Evolutionary conservation across 371 early-diverging fungal species (phyloP).

Genomic region (Scutellospora calospora): DNA sequence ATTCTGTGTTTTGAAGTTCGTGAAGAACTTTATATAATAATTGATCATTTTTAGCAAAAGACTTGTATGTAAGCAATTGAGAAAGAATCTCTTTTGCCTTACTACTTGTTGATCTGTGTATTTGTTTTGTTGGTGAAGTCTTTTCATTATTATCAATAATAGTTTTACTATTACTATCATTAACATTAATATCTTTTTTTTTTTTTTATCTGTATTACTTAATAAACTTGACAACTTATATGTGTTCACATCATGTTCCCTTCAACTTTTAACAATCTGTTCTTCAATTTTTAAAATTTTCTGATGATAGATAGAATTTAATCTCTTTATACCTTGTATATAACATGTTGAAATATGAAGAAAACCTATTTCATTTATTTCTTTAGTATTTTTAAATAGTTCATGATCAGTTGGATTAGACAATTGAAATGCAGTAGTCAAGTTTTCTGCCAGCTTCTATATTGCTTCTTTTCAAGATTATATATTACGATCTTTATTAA

Average conservation of each 20-base stretch:
- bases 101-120: not conserved
- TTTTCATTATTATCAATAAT: not conserved
- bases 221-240: not conserved
- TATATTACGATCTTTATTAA: not conserved
- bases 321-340: no score
- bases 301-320: no score
- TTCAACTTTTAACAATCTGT: no score
- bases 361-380: no score
- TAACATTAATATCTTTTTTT: not conserved
- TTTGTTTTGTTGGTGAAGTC: not conserved
- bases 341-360: no score
- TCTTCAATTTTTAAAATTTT: no score
- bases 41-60: not conserved
- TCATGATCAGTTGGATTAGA: not conserved
- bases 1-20: no score
- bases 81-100: constrained; percentile 1
- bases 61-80: not conserved
- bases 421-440: not conserved
- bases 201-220: not conserved
- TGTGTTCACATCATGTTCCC: no score
- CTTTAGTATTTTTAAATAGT: constrained; percentile 4
- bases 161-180: not conserved
- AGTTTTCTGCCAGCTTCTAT: not conserved
- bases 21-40: constrained; percentile 1
- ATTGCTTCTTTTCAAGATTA: not conserved